Evolutionary conservation across 306 rosid species (phyloP).

Genomic region (Alnus glutinosa): DNA sequence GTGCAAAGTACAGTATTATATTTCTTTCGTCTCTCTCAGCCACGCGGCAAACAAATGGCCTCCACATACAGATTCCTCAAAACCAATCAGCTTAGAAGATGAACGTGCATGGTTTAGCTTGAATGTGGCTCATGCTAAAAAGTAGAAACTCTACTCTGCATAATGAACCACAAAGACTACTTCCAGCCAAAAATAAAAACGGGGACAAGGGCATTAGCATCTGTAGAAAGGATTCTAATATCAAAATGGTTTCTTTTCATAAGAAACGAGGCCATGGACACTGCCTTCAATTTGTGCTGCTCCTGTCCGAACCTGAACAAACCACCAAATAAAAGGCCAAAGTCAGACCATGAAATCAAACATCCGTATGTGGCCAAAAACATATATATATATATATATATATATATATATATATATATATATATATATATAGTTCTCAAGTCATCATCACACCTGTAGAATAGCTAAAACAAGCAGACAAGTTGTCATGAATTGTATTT

Average conservation of each 20-base stretch:
- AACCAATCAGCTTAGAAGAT: too few species aligned
- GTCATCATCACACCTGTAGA: constrained; percentile 2
- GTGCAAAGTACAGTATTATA: too few species aligned
- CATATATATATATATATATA: background rate
- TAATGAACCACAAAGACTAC: background rate
- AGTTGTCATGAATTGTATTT: background rate
- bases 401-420: too few species aligned
- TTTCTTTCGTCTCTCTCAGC: too few species aligned
- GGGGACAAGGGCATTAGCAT: background rate
- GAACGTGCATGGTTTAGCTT: too few species aligned
- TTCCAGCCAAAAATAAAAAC: background rate
- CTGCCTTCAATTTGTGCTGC: constrained; percentile 99
- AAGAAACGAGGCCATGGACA: constrained; percentile 80
- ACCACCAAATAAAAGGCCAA: constrained; percentile 4
- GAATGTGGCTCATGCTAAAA: background rate
- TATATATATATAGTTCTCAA: background rate
- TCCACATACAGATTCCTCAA: too few species aligned
- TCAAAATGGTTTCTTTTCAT: constrained; percentile 82
- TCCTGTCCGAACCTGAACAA: constrained; percentile 75
- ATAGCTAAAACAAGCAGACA: background rate
- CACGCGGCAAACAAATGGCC: too few species aligned
- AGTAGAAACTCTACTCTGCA: background rate
- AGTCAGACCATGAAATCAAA: background rate
- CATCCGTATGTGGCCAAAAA: background rate
- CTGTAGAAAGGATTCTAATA: background rate